Evolutionary conservation across 345 rosid genomes (phyloP).

Genomic region (Hibiscus syriacus): DNA sequence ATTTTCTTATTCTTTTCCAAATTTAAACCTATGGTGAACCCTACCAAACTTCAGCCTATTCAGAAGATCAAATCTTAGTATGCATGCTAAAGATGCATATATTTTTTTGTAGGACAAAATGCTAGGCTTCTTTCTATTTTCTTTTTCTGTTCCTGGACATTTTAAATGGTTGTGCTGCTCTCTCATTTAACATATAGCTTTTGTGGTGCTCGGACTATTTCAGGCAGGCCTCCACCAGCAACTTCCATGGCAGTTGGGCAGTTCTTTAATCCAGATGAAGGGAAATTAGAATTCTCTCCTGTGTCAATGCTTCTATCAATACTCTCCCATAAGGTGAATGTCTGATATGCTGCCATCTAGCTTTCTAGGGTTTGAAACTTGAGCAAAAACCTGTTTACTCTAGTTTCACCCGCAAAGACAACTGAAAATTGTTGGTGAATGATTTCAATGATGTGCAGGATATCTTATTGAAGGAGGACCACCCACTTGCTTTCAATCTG

Average conservation of each 20-base stretch:
- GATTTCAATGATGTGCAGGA: conserved; percentile 46
- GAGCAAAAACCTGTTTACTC: conserved; percentile 9
- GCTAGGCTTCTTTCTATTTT: neutral
- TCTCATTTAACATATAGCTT: conserved; percentile 10
- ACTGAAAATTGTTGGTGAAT: conserved; percentile 8
- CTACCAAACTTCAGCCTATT: neutral
- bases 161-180: conserved; percentile 1
- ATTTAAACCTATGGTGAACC: neutral
- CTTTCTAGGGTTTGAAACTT: conserved; percentile 10
- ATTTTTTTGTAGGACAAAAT: neutral
- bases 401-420: conserved; percentile 4
- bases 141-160: neutral
- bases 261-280: conserved; percentile 82
- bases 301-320: conserved; percentile 56
- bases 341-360: conserved; percentile 12
- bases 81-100: neutral
- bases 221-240: conserved; percentile 98
- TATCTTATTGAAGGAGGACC: conserved; percentile 69
- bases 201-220: conserved; percentile 57
- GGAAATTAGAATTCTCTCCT: conserved; percentile 56
- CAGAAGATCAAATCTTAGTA: neutral
- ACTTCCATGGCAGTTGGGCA: conserved; percentile 99
- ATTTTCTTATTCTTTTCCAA: neutral
- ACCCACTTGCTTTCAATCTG: conserved; percentile 75
- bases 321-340: conserved; percentile 62